phyloP scores from a whole-genome alignment of 306 rosid genomes.

The Leucaena leucocephala region DNA sequence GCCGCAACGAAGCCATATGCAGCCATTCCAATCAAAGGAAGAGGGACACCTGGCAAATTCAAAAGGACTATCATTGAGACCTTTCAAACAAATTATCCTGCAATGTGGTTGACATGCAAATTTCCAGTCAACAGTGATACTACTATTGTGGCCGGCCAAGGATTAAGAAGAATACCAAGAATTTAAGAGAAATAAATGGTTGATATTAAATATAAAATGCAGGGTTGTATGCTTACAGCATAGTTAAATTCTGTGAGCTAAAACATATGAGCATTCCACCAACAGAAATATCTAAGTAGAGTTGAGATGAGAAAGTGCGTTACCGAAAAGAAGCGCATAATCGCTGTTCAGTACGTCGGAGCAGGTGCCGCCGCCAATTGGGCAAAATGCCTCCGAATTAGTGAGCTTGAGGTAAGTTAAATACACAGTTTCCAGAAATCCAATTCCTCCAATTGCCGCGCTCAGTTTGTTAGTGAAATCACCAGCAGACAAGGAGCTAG shows the following conservation, averaged over 20 bases:
- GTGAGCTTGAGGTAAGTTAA: conserved; percentile 79
- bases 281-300: neutral
- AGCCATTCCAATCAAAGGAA: conserved; percentile 78
- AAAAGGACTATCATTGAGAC: conserved; percentile 46
- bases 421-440: conserved; percentile 81
- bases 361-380: conserved; percentile 63
- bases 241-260: neutral
- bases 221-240: neutral
- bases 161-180: neutral
- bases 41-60: conserved; percentile 72
- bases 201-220: conserved; percentile 2
- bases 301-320: neutral
- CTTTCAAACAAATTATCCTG: conserved; percentile 45
- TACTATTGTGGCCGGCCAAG: neutral
- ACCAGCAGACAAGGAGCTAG: conserved; percentile 35
- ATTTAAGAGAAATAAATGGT: neutral
- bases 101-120: conserved; percentile 29
- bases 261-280: neutral
- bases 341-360: conserved; percentile 72
- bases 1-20: conserved; percentile 69
- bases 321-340: conserved; percentile 83
- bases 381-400: conserved; percentile 69
- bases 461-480: conserved; percentile 48
- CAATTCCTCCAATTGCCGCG: conserved; percentile 64
- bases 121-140: conserved; percentile 18